Conservation (phyloP, 2,329 filamentous ascomycete species). For the Colletotrichum sp. region DNA sequence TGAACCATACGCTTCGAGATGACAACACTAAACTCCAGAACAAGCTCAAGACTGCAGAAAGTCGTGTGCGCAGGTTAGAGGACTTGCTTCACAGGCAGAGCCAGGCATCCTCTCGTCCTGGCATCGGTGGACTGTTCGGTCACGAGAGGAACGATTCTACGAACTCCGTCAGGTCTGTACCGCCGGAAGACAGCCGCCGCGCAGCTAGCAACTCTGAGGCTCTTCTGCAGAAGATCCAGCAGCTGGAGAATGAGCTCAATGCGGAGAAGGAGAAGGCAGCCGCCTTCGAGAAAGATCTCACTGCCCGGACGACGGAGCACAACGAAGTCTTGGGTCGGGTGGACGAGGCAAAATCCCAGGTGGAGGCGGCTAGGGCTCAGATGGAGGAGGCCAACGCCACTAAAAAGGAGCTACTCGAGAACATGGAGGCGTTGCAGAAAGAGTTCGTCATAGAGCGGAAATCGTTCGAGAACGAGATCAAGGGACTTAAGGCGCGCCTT, state of each 20-base stretch:
- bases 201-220: constrained; percentile 53
- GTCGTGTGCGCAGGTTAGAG: constrained; percentile 87
- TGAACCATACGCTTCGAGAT: constrained; percentile 77
- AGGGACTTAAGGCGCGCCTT: constrained; percentile 74
- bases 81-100: constrained; percentile 88
- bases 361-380: constrained; percentile 58
- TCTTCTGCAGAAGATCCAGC: constrained; percentile 54
- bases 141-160: constrained; percentile 55
- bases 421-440: constrained; percentile 88
- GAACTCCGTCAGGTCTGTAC: constrained; percentile 50
- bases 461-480: constrained; percentile 81
- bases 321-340: constrained; percentile 71
- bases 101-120: constrained; percentile 59
- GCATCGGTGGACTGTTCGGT: constrained; percentile 59
- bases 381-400: constrained; percentile 89
- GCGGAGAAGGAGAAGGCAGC: constrained; percentile 73
- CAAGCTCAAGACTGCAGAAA: constrained; percentile 82
- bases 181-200: constrained; percentile 46
- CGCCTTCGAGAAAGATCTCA: constrained; percentile 73
- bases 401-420: constrained; percentile 92
- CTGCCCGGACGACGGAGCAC: constrained; percentile 59
- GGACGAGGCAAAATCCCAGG: constrained; percentile 72
- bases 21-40: constrained; percentile 79
- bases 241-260: constrained; percentile 78
- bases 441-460: constrained; percentile 89